phyloP scores from a whole-genome alignment of 495 filamentous ascomycete genomes.

The Penicillium cinerascens region DNA sequence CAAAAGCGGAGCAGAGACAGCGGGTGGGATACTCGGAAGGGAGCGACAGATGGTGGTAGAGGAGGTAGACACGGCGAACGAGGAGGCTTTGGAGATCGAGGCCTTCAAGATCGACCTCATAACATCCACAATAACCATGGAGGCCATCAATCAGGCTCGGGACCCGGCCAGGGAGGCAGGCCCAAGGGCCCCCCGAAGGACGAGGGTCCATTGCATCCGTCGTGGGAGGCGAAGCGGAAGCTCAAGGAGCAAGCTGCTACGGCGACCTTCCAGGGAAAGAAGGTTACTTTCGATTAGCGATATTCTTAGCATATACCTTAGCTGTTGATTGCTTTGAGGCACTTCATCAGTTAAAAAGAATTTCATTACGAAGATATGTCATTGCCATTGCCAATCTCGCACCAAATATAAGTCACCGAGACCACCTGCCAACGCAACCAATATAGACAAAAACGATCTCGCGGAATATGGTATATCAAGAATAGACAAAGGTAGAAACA shows the following conservation, averaged over 20 bases:
- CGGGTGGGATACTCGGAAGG: conserved; percentile 48
- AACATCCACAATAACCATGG: conserved; percentile 9
- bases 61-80: conserved; percentile 13
- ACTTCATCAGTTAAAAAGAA: background rate
- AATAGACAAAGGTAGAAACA: background rate
- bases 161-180: conserved; percentile 19
- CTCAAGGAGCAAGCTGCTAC: conserved; percentile 65
- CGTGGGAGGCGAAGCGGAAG: conserved; percentile 86
- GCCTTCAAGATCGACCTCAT: conserved; percentile 2
- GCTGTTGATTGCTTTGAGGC: background rate
- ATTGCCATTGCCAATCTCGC: background rate
- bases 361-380: background rate
- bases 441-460: background rate
- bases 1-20: conserved; percentile 34
- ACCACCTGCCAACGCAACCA: background rate
- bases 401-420: background rate
- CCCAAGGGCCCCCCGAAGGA: conserved; percentile 42
- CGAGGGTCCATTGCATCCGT: conserved; percentile 78
- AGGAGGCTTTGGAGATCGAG: conserved; percentile 2
- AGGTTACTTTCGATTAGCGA: conserved; percentile 79
- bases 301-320: conserved; percentile 2
- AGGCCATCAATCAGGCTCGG: background rate
- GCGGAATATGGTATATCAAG: conserved; percentile 11
- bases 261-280: conserved; percentile 77
- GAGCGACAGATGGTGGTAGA: conserved; percentile 34